These are phyloP conservation scores for Flammula alnicola DNA, from an alignment of 1,284 basidiomycete species.

Conservation along the genomic window DNA sequence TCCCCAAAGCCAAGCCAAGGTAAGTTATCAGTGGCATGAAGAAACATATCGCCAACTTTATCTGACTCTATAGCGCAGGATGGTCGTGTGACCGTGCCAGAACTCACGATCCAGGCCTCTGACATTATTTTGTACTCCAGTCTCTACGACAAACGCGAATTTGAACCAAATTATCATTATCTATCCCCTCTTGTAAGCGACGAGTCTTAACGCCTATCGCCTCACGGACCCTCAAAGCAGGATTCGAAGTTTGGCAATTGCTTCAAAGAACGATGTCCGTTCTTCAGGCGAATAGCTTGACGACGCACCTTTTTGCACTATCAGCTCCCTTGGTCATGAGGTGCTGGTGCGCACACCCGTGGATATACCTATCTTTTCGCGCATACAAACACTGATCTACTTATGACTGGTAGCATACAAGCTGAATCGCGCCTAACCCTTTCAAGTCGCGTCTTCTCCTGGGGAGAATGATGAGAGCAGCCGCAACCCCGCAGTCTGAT, in stretches of 20 bases:
- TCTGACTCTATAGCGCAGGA: background rate
- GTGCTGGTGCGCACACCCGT: too few species aligned
- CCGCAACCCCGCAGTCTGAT: too few species aligned
- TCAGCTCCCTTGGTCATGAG: too few species aligned
- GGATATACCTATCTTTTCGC: too few species aligned
- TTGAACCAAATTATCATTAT: background rate
- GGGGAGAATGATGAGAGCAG: too few species aligned
- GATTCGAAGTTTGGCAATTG: background rate
- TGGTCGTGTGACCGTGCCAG: background rate
- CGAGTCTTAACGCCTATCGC: background rate
- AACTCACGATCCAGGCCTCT: background rate
- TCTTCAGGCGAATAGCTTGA: background rate
- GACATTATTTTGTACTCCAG: background rate
- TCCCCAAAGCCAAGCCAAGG: background rate
- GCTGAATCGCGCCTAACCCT: too few species aligned
- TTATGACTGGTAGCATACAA: too few species aligned
- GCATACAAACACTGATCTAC: too few species aligned
- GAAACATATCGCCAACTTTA: background rate
- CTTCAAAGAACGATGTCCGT: background rate
- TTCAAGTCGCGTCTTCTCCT: too few species aligned
- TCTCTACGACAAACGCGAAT: constrained; percentile 3
- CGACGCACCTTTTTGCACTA: background rate
- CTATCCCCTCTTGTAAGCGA: constrained; percentile 6
- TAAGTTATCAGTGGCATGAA: background rate
- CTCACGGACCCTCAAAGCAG: constrained; percentile 1